These are phyloP conservation scores for Paracoccidioides lutzii DNA, from an alignment of 2,329 filamentous ascomycete genomes.

Conservation along the genomic window DNA sequence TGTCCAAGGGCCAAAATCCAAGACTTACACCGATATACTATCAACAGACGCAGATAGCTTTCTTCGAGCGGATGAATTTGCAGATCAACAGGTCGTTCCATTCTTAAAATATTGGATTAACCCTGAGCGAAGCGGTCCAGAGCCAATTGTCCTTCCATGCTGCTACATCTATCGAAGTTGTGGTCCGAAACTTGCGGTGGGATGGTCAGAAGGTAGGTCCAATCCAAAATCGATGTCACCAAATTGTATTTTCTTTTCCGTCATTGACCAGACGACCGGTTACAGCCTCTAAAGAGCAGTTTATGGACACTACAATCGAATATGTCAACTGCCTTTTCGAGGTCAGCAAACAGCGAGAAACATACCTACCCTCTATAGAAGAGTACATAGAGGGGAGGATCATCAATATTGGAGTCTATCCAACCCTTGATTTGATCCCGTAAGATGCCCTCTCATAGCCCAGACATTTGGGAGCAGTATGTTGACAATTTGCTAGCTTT, in stretches of 20 bases:
- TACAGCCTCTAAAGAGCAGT: conserved; percentile 5
- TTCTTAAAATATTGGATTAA: conserved; percentile 7
- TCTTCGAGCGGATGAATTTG: conserved; percentile 5
- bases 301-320: conserved; percentile 6
- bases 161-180: conserved; percentile 7
- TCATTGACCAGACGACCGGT: not conserved
- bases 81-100: conserved; percentile 3
- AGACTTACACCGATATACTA: not conserved
- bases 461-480: not conserved
- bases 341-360: conserved; percentile 7
- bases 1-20: not conserved
- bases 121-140: conserved; percentile 6
- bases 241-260: not conserved
- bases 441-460: not conserved
- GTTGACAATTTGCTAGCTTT: not conserved
- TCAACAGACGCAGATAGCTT: conserved; percentile 6
- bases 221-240: not conserved
- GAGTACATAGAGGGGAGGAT: conserved; percentile 8
- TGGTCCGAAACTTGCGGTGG: conserved; percentile 6
- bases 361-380: conserved; percentile 6
- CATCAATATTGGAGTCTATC: conserved; percentile 8
- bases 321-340: conserved; percentile 5
- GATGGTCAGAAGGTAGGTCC: conserved; percentile 3
- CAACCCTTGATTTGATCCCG: conserved; percentile 7
- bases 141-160: conserved; percentile 7